Conservation (phyloP, 768 basidiomycete species). For the Lentinula sp. region DNA sequence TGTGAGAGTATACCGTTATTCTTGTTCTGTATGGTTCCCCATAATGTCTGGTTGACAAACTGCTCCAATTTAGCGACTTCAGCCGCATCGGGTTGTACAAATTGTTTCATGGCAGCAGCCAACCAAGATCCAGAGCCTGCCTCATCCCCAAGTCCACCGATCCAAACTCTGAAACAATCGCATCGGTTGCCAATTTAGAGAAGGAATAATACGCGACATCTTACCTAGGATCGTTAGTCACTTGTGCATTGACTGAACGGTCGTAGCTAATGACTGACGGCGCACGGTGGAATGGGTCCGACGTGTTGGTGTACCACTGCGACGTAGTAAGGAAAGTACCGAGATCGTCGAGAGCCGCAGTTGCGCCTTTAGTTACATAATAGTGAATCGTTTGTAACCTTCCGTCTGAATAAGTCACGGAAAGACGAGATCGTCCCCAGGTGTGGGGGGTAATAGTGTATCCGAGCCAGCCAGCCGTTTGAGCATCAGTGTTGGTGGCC, state of each 20-base stretch:
- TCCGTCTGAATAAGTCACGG: conserved; percentile 45
- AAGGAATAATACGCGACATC: not conserved
- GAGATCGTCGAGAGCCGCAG: conserved; percentile 38
- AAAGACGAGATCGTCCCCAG: conserved; percentile 45
- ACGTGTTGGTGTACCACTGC: conserved; percentile 45
- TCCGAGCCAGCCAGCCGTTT: conserved; percentile 35
- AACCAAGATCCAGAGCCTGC: conserved; percentile 57
- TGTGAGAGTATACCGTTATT: conserved; percentile 31
- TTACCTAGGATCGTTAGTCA: conserved; percentile 37
- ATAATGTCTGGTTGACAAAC: conserved; percentile 39
- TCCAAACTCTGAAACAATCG: conserved; percentile 36
- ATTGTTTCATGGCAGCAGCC: conserved; percentile 53
- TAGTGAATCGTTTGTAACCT: conserved; percentile 49
- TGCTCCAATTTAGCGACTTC: conserved; percentile 48
- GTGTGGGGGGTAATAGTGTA: conserved; percentile 37
- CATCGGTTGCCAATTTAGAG: not conserved
- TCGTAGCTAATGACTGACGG: conserved; percentile 53
- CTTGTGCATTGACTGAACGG: conserved; percentile 40
- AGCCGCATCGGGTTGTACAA: conserved; percentile 43
- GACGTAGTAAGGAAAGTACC: conserved; percentile 48
- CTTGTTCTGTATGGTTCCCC: conserved; percentile 45
- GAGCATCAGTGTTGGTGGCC: conserved; percentile 36
- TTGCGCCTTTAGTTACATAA: conserved; percentile 41
- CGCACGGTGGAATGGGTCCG: conserved; percentile 47
- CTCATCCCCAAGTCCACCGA: conserved; percentile 54